Evolutionary conservation across 2,329 filamentous ascomycete genomes (phyloP), one percentile per base, ranked within the genome.

Genomic region (Fusarium nurragi): DNA sequence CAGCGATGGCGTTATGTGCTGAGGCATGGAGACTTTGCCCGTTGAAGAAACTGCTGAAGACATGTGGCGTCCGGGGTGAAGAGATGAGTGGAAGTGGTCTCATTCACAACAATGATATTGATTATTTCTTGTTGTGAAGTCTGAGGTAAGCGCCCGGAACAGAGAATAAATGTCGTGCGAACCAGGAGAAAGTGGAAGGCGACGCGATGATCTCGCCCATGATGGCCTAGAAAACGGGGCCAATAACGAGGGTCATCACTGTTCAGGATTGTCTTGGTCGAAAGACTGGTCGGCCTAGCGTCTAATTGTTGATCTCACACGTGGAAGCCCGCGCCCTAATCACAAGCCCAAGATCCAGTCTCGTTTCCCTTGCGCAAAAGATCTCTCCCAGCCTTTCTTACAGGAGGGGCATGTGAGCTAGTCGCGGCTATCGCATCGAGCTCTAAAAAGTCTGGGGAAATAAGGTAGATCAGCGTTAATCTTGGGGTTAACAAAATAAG

Each of bases 291-390:
- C 6, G 26, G 26, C 14, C 26, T 30, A 30, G 26, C 26, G 16
- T 38, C 23, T 10, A 26, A 44, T 7, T 16, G 48, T 39, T 44
- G 28, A 16, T 28, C 34, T 65, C 36, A 37, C 60, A 66, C 56
- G 62, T 65, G 62, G 62, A 44, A 65, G 52, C 32, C 21, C 28
- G 9, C 26, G 45, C 32, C 46, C 62, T 65, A 65, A 66, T 49
- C 62, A 65, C 54, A 36, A 63, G 57, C 63, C 54, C 41, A 65
- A 64, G 63, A 67, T 65, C 48, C 63, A 65, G 62, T 65, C 61
- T 55, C 61, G 55, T 41, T 5, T 26, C 32, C 25, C 46, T 23
- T 19, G 44, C 34, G 50, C 19, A 36, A 48, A 58, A 36, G 32
- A 60, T 38, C 21, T 5, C 9, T n/a, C n/a, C 4, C 13, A 38